A percentile compares a stretch with the other conserved stretches of the same genome.
Evolutionary conservation across 352 stramenopile genomes (phyloP).

Genomic region (Thraustochytrium striatum): DNA sequence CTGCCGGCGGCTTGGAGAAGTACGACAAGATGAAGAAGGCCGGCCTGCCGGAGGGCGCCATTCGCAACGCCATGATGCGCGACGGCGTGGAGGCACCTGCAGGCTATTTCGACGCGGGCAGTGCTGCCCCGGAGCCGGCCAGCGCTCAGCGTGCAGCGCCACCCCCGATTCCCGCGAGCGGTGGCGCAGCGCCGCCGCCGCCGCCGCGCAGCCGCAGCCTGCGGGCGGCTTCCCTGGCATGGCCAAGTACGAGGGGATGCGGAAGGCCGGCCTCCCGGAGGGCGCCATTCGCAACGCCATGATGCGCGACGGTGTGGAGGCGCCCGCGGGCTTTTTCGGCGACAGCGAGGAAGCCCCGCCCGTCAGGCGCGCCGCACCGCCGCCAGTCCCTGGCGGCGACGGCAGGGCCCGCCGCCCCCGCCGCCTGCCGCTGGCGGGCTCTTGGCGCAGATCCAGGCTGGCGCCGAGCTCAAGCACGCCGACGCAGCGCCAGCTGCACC

Average conservation of each 20-base stretch:
- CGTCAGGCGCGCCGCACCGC: background rate
- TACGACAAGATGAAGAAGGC: slow-evolving; percentile 15
- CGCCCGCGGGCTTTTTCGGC: slow-evolving; percentile 12
- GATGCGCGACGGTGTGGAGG: slow-evolving; percentile 10
- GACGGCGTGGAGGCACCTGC: background rate
- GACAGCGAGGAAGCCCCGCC: background rate
- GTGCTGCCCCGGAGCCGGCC: too few relatives aligned
- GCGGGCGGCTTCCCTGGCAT: too few relatives aligned
- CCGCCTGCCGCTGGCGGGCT: background rate
- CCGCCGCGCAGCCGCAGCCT: too few relatives aligned
- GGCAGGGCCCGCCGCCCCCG: background rate
- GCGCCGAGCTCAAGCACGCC: slow-evolving; percentile 17
- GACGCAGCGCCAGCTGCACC: background rate
- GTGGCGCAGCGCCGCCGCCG: background rate
- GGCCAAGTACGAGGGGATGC: slow-evolving; percentile 43
- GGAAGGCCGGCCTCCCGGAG: slow-evolving; percentile 35
- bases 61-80: slow-evolving; percentile 4
- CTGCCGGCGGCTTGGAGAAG: background rate
- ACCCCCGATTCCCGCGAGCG: background rate
- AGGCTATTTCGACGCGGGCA: too few relatives aligned
- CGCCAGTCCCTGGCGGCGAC: background rate
- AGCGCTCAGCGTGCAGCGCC: too few relatives aligned
- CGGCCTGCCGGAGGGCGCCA: background rate
- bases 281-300: slow-evolving; percentile 42
- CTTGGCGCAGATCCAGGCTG: slow-evolving; percentile 20